phyloP scores from a whole-genome alignment of 2,329 filamentous ascomycete species.

The Monosporascus ibericus region DNA sequence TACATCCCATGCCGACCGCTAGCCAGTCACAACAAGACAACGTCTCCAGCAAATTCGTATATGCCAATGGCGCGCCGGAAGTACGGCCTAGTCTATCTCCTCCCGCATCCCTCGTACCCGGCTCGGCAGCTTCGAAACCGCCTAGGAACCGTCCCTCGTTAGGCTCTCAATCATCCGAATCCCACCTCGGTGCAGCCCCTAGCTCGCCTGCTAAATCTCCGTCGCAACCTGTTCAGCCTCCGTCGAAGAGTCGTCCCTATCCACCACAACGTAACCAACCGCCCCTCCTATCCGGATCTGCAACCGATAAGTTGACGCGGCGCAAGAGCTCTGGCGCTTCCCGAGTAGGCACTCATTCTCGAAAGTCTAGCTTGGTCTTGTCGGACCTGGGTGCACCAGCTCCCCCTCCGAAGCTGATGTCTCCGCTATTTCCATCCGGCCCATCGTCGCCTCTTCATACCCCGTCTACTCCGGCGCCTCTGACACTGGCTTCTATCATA shows the following conservation, averaged over 20 bases:
- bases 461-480: slow-evolving; percentile 30
- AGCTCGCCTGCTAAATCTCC: slow-evolving; percentile 44
- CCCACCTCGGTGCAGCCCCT: slow-evolving; percentile 33
- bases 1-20: slow-evolving; percentile 27
- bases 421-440: slow-evolving; percentile 28
- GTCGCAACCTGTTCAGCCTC: slow-evolving; percentile 14
- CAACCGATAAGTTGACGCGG: slow-evolving; percentile 27
- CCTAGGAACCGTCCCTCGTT: slow-evolving; percentile 29
- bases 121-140: slow-evolving; percentile 41
- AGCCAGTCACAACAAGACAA: slow-evolving; percentile 31
- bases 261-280: slow-evolving; percentile 26
- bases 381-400: slow-evolving; percentile 6
- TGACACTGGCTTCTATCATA: slow-evolving; percentile 50
- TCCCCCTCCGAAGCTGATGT: slow-evolving; percentile 8
- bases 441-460: slow-evolving; percentile 28
- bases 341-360: slow-evolving; percentile 32
- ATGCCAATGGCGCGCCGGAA: slow-evolving; percentile 61
- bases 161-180: background rate
- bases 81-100: slow-evolving; percentile 29
- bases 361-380: slow-evolving; percentile 32
- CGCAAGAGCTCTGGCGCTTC: slow-evolving; percentile 38
- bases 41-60: slow-evolving; percentile 62
- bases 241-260: slow-evolving; percentile 12
- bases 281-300: slow-evolving; percentile 30
- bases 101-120: slow-evolving; percentile 32